Evolutionary conservation across 768 basidiomycete species (phyloP), one percentile per base, ranked within the genome.

Genomic region (Calvatia gigantea): DNA sequence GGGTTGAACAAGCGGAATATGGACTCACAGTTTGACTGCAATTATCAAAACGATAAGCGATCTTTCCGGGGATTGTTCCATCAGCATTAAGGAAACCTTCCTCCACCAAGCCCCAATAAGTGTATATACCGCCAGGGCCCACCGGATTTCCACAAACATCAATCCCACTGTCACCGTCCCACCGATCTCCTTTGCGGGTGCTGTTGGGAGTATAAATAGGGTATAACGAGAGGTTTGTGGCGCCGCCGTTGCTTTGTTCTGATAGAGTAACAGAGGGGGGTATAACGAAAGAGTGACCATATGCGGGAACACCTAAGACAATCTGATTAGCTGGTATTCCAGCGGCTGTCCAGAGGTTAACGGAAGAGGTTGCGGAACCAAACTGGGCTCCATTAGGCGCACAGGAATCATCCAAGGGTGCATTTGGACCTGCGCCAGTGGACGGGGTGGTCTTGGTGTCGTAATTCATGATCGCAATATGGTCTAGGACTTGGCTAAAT

Each of bases 331-430:
- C 70, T 15, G 93, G 88, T 70, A 98, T 85, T 9, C 90, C 89
- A 35, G 93, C 93, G 0, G 64, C 61, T 0, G 76, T 81, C 95
- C 94, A 97, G 2, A 82, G 79, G 7, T 73, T 66, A 41, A 98
- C 79, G 3, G 89, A 85, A 6, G 85, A 84, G 21, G 78, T 75
- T 8, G 89, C 94, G 47, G 92, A 95, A 3, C 93, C 92, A 38
- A 73, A 70, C 55, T 84, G 86, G 54, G 83, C 71, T 7, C 68
- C 69, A 1, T 76, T 61, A 35, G 84, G 69, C 0, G 84, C 82
- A 67, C 95, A 97, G 0, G 80, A 75, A 70, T 96, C 87, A 57
- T 85, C 75, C 33, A 97, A 75, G 4, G 95, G 94, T 2, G 94
- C 85, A 68, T 91, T 92, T 12, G 95, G 84, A 1, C 93, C 93